Percentiles rank a stretch among this genome's conserved stretches.
These are phyloP conservation scores for Phytophthora europaea DNA, from an alignment of 352 stramenopile genomes.

Conservation along the genomic window DNA sequence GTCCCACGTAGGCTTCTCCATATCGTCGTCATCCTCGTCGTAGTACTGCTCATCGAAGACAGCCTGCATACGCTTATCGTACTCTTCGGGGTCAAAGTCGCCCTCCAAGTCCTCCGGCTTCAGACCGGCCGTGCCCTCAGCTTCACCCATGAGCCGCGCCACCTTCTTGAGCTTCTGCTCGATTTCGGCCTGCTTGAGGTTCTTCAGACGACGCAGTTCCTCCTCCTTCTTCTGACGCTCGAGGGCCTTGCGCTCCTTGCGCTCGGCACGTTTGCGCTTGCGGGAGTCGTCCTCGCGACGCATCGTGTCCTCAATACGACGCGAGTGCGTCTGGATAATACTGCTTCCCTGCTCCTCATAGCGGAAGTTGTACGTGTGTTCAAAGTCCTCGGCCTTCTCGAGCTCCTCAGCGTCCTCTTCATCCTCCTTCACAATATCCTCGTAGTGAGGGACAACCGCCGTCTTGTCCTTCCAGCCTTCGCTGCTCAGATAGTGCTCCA, in stretches of 20 bases:
- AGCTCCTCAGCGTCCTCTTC: conserved; percentile 93
- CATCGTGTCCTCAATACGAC: conserved; percentile 90
- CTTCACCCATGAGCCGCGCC: conserved; percentile 80
- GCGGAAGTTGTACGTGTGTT: conserved; percentile 99
- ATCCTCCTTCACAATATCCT: conserved; percentile 90
- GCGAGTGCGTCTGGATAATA: conserved; percentile 87
- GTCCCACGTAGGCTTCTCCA: conserved; percentile 85
- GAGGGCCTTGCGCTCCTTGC: conserved; percentile 95
- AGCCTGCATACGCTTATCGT: conserved; percentile 97
- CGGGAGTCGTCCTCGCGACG: conserved; percentile 97
- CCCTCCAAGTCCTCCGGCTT: conserved; percentile 90
- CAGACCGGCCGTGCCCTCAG: conserved; percentile 51
- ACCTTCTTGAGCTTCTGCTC: conserved; percentile 95
- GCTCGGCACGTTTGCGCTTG: conserved; percentile 95
- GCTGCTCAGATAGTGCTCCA: conserved; percentile 83
- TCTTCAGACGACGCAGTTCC: conserved; percentile 97
- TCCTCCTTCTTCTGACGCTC: conserved; percentile 98
- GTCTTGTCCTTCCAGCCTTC: conserved; percentile 89
- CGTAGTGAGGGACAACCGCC: conserved; percentile 70
- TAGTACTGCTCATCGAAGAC: conserved; percentile 99
- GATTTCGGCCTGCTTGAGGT: conserved; percentile 98
- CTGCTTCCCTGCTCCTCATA: conserved; percentile 97
- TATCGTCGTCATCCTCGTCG: conserved; percentile 77
- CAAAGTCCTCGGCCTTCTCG: conserved; percentile 97
- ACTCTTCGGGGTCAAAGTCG: conserved; percentile 97